Conservation (phyloP, 2,329 filamentous ascomycete species). For the Fusarium mundagurra region DNA sequence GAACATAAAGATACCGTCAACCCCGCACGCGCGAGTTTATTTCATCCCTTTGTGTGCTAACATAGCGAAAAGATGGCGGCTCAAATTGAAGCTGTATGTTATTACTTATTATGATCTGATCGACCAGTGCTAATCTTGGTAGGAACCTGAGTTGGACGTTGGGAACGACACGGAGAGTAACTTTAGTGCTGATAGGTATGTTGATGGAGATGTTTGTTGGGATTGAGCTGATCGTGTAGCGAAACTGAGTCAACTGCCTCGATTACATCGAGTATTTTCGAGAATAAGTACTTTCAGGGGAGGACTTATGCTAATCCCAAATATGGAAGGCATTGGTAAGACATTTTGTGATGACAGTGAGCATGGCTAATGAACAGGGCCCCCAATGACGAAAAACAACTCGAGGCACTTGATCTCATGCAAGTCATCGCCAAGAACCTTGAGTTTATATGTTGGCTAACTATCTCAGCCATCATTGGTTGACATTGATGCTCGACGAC, state of each 20-base stretch:
- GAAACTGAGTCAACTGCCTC: slow-evolving; percentile 31
- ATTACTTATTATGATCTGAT: accelerated
- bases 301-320: slow-evolving; percentile 38
- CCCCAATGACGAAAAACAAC: slow-evolving; percentile 37
- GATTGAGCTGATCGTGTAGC: not conserved
- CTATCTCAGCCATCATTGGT: slow-evolving; percentile 30
- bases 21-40: not conserved
- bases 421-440: accelerated
- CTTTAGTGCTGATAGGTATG: slow-evolving; percentile 15
- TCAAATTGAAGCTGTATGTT: slow-evolving; percentile 28
- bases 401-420: slow-evolving; percentile 41
- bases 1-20: not conserved
- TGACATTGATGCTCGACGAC: slow-evolving; percentile 33
- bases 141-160: slow-evolving; percentile 21
- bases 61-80: not conserved
- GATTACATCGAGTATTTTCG: slow-evolving; percentile 39
- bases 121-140: not conserved
- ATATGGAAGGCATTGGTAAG: slow-evolving; percentile 39
- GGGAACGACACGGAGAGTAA: slow-evolving; percentile 20
- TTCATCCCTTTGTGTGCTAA: too few relatives aligned
- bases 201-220: accelerated
- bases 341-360: accelerated
- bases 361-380: slow-evolving; percentile 19
- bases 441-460: accelerated
- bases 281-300: slow-evolving; percentile 34